Base-by-base conservation (phyloP, 768 basidiomycete species). In the Lactifluus subvellereus region DNA sequence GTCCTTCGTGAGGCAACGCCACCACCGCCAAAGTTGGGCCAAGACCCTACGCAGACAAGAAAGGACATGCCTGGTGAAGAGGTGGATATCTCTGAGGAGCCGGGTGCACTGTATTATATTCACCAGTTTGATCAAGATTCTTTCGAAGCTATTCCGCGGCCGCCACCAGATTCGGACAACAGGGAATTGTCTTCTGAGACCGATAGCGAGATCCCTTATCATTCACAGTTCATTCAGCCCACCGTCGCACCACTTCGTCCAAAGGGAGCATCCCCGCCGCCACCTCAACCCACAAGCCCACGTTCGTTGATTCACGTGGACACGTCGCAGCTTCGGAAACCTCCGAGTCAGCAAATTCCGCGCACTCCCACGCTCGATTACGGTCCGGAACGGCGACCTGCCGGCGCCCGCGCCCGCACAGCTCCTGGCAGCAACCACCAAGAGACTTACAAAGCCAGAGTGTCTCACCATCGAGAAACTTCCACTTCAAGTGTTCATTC, bases 341-440 rank as follows among this genome's bases (percentile, higher is more conserved):
- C 58, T 42, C 59, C 67, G 69, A 67, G 5, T 61, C 71, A 48
- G 62, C 57, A 27, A n/a, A 61, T 54, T 20, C 60, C 59, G 8
- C 60, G 60, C 9, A 59, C 57, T 62, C 59, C 67, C 64, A 67
- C 59, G 58, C 56, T 66, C 43, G 64, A 57, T 6, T 54, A 47
- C 45, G 58, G 65, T 20, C 57, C 57, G 18, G 65, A 64, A 18
- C 64, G 65, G 45, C 89, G 88, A 70, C 89, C 89, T 22, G 86
- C 88, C 37, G 89, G 89, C 54, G 89, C 89, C 85, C 89, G 89
- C 85, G 89, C 89, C 85, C 89, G 89, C 86, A 89, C 86, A 53
- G 82, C 78, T 60, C 79, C 80, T 55, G 54, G 32, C 47, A 62
- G 47, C 54, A 60, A 60, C 57, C 67, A 59, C 30, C 60, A 59